phyloP scores from a whole-genome alignment of 2,329 filamentous ascomycete genomes.

The Penicillium hesseltinei region DNA sequence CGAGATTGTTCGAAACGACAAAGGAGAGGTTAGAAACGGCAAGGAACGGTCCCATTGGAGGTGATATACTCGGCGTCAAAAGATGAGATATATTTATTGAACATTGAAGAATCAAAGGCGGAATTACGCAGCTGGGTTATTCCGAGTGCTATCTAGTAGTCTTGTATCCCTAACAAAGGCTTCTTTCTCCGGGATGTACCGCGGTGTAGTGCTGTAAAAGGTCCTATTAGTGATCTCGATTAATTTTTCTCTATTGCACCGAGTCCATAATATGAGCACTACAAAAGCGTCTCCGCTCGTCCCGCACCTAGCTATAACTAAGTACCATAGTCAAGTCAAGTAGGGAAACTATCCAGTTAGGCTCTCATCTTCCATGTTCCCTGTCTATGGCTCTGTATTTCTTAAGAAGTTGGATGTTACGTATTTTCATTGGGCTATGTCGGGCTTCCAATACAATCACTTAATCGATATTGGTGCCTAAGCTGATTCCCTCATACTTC shows the following conservation, averaged over 20 bases:
- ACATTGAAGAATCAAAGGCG: no score
- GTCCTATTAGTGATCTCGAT: not conserved
- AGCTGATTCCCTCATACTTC: not conserved
- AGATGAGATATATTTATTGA: not conserved
- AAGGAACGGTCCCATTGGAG: not conserved
- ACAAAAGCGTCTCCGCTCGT: not conserved
- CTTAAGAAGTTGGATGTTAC: not conserved
- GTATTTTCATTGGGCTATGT: not conserved
- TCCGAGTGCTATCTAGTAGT: not conserved
- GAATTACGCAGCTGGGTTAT: not conserved
- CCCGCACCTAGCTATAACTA: not conserved
- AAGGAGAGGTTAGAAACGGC: not conserved
- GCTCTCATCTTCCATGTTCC: not conserved
- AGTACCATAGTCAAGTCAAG: not conserved
- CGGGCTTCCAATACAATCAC: not conserved
- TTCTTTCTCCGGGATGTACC: not conserved
- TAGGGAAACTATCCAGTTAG: not conserved
- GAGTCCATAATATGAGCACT: not conserved
- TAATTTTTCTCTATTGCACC: not conserved
- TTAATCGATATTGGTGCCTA: not conserved
- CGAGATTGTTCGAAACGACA: slow-evolving; percentile 34
- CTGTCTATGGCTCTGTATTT: not conserved
- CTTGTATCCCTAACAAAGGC: not conserved
- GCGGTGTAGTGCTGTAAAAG: not conserved
- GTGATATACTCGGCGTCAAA: not conserved